These are phyloP conservation scores for Chytriomyces sp. DNA, from an alignment of 192 early-diverging fungal species.

Conservation along the genomic window DNA sequence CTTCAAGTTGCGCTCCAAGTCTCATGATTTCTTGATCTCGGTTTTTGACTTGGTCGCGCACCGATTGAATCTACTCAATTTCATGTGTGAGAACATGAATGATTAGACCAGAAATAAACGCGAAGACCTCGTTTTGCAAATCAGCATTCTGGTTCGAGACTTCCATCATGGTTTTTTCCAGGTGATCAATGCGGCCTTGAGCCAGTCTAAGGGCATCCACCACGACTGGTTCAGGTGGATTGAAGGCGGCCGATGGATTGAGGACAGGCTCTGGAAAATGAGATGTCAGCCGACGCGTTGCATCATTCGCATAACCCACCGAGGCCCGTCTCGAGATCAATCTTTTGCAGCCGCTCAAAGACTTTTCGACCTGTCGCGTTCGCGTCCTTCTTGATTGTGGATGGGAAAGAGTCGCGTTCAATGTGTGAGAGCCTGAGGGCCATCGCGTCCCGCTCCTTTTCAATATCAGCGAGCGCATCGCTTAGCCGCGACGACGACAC, in stretches of 20 bases:
- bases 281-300: not conserved
- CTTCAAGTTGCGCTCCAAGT: slow-evolving; percentile 50
- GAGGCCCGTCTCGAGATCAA: slow-evolving; percentile 59
- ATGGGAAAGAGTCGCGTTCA: too few species aligned
- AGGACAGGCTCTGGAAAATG: slow-evolving; percentile 40
- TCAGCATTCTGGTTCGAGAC: slow-evolving; percentile 43
- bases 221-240: slow-evolving; percentile 37
- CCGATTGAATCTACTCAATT: slow-evolving; percentile 43
- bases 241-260: slow-evolving; percentile 5
- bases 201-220: slow-evolving; percentile 40
- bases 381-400: slow-evolving; percentile 6
- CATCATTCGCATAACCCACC: slow-evolving; percentile 20
- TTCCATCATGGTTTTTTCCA: slow-evolving; percentile 33
- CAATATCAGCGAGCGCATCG: not conserved
- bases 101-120: slow-evolving; percentile 20
- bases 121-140: slow-evolving; percentile 47
- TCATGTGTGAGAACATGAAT: too few species aligned
- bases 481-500: not conserved
- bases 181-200: slow-evolving; percentile 34
- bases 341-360: slow-evolving; percentile 56
- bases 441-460: slow-evolving; percentile 8
- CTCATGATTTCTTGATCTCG: slow-evolving; percentile 56
- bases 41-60: slow-evolving; percentile 42
- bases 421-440: too few species aligned
- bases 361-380: slow-evolving; percentile 39